Percentiles rank a stretch among this genome's conserved stretches.
Evolutionary conservation across 2,329 filamentous ascomycete genomes (phyloP).

Genomic region (Epichloe festucae): DNA sequence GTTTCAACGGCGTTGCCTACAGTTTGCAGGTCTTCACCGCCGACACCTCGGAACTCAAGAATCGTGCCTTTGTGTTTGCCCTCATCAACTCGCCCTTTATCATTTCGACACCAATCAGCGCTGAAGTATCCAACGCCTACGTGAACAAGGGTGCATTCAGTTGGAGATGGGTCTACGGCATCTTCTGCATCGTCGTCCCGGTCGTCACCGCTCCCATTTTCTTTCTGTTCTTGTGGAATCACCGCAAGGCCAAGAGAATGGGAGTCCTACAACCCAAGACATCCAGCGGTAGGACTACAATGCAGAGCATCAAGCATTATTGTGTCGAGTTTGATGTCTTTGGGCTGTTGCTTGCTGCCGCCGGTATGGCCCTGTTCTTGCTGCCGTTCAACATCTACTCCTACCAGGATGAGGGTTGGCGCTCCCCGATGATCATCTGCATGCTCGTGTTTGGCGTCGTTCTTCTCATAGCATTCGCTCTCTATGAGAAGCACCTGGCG

Average conservation of each 20-base stretch:
- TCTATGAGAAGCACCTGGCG: slow-evolving; percentile 46
- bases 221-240: slow-evolving; percentile 38
- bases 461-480: slow-evolving; percentile 39
- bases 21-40: slow-evolving; percentile 52
- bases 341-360: slow-evolving; percentile 11
- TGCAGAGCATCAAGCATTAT: slow-evolving; percentile 36
- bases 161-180: slow-evolving; percentile 37
- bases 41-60: slow-evolving; percentile 37
- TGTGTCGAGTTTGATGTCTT: slow-evolving; percentile 41
- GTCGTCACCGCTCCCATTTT: slow-evolving; percentile 40
- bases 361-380: slow-evolving; percentile 46
- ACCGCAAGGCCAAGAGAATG: slow-evolving; percentile 40
- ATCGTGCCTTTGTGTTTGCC: slow-evolving; percentile 25
- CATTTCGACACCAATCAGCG: slow-evolving; percentile 28
- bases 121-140: slow-evolving; percentile 14
- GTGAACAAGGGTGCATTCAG: slow-evolving; percentile 8
- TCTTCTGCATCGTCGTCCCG: slow-evolving; percentile 47
- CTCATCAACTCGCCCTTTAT: slow-evolving; percentile 30
- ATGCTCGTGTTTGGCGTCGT: slow-evolving; percentile 50
- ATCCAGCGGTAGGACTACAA: neutral
- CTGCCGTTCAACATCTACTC: slow-evolving; percentile 49
- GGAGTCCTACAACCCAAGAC: neutral
- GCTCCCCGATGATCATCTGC: slow-evolving; percentile 38
- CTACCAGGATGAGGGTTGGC: slow-evolving; percentile 36
- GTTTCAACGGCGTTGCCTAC: slow-evolving; percentile 46